Percentiles rank a stretch among this genome's conserved stretches.
These are phyloP conservation scores for Geum urbanum DNA, from an alignment of 306 rosid species.

Conservation along the genomic window DNA sequence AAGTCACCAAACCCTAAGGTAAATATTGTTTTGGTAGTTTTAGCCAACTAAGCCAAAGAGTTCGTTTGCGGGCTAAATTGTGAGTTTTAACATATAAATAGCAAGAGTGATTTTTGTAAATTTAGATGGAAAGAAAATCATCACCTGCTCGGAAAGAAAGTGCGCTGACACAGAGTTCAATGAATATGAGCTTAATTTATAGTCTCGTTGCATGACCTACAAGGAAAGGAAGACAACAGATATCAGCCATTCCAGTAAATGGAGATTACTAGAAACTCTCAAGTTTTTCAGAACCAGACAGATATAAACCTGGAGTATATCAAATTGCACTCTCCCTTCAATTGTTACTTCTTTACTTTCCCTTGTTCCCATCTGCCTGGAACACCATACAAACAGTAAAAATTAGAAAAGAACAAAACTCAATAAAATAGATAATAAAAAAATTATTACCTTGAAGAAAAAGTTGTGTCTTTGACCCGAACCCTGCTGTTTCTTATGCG, in stretches of 20 bases:
- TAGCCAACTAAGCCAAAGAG: background rate
- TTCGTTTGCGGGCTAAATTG: background rate
- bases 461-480: constrained; percentile 88
- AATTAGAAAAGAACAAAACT: background rate
- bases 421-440: no score
- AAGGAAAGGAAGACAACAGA: constrained; percentile 22
- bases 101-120: constrained; percentile 17
- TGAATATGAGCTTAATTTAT: constrained; percentile 92
- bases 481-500: constrained; percentile 86
- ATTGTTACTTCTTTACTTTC: constrained; percentile 91
- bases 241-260: constrained; percentile 4
- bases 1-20: background rate
- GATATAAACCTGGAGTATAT: constrained; percentile 81
- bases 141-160: constrained; percentile 96
- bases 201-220: constrained; percentile 88
- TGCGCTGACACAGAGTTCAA: constrained; percentile 94
- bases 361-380: constrained; percentile 89
- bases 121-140: constrained; percentile 8
- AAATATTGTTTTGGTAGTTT: background rate
- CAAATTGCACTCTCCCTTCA: constrained; percentile 98
- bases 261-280: constrained; percentile 4
- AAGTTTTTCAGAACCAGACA: constrained; percentile 14
- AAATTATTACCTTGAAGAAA: constrained; percentile 75
- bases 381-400: constrained; percentile 14
- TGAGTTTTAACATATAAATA: background rate